Evolutionary conservation across 495 filamentous ascomycete genomes (phyloP), one percentile per base, ranked within the genome.

Genomic region (Podospora tetraspora): DNA sequence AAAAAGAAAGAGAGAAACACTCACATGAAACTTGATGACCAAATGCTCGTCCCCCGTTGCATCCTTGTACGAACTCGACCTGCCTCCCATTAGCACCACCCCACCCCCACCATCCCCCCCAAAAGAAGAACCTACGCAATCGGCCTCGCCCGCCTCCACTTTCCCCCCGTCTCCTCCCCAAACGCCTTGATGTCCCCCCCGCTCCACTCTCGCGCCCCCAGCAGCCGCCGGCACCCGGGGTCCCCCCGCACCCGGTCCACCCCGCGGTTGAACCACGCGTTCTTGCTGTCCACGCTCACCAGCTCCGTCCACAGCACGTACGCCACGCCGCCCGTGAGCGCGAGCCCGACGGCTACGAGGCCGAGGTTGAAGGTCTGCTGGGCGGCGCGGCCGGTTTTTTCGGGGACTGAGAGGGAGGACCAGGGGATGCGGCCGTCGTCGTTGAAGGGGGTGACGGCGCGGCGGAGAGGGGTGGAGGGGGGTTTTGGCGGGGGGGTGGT

Each of bases 291-390:
- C 3, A 91, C 87, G 13, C 91, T 90, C 76, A 98, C 90, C 22
- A 98, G 91, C 61, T 99, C 95, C 11, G 84, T 83, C 76, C 92
- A 98, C 32, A 99, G 84, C 43, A 96, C 79, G 68, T 89, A 91
- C 68, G 86, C 83, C 22, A 96, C 89, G 43, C 88, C 88, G 71
- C 89, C 88, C 56, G 94, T 97, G 66, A 93, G 76, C 16, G 88
- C 84, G 23, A 92, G 77, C 43, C 96, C 95, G 6, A 89, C 81
- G 9, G 94, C 63, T 3, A 98, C 86, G 52, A 96, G 77, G 66
- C 88, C 82, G 32, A 97, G 87, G 81, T 97, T 98, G 78, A 95
- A 89, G 13, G 90, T 88, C 72, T 97, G 95, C 76, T 97, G 94
- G 12, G 92, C 92, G 25, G 94, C 91, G 57, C 96, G 88, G 62